A percentile compares a stretch with the other conserved stretches of the same genome.
Conservation (phyloP, 1,284 basidiomycete species). For the Gymnopus androsaceus region DNA sequence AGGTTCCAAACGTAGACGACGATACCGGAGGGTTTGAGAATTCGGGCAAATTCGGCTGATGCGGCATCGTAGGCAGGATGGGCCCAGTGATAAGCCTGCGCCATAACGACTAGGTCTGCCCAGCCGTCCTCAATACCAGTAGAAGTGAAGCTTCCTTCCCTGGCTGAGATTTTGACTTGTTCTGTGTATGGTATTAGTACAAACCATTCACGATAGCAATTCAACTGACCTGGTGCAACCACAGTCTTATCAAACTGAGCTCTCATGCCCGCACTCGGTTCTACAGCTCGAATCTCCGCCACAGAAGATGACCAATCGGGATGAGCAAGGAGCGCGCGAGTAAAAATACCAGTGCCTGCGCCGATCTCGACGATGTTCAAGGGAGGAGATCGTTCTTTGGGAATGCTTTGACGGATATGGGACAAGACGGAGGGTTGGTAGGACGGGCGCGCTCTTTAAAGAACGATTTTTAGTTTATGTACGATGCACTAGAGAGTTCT, state of each 20-base stretch:
- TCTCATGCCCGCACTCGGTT: conserved; percentile 78
- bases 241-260: conserved; percentile 55
- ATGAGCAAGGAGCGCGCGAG: conserved; percentile 69
- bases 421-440: conserved; percentile 61
- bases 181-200: not conserved
- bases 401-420: conserved; percentile 47
- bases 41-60: conserved; percentile 64
- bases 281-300: conserved; percentile 58
- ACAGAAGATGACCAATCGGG: conserved; percentile 54
- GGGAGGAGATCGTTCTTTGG: conserved; percentile 38
- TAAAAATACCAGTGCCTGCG: conserved; percentile 79
- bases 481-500: not conserved
- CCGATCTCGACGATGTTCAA: conserved; percentile 73
- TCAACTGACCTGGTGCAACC: no score
- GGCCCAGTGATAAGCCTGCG: conserved; percentile 86
- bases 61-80: conserved; percentile 65
- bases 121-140: conserved; percentile 60
- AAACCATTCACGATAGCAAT: no score
- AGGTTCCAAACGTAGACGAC: conserved; percentile 79
- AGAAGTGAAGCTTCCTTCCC: conserved; percentile 66
- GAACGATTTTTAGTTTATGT: not conserved
- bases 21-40: conserved; percentile 67
- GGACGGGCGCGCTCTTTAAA: conserved; percentile 63
- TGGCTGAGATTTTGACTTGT: conserved; percentile 38
- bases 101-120: conserved; percentile 74